Base-by-base conservation (phyloP, 1,284 basidiomycete genomes). In the Cryptococcus sp. region DNA sequence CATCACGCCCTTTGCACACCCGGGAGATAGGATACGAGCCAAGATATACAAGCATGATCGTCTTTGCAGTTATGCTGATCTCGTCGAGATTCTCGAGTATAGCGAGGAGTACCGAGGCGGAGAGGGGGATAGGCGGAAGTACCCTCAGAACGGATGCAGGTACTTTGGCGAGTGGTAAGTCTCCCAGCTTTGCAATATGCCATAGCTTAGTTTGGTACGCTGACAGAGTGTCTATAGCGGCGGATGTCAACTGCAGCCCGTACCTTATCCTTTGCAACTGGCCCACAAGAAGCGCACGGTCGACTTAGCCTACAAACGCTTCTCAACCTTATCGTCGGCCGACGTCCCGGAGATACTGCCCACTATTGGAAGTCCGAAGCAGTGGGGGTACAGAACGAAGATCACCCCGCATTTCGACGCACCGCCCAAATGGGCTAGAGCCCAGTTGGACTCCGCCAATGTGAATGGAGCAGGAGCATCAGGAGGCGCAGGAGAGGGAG, bases 381-480 rank as follows among this genome's bases (percentile, higher is more conserved):
- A 95, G 65, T 97, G 95, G 78, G 85, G 84, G 47, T 99, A 99
- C 76, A 87, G 95, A 22, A 99, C 96, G 0, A 99, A 99, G 80
- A 88, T 99, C 49, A 98, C 95, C 0, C 95, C 95, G 0, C 95
- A 99, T 76, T 99, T 98, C 68, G 90, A 96, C 47, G 84, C 88
- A 0, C 87, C 91, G 1, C 85, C 86, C 0, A 88, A 85, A 59
- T 66, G 64, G 66, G 64, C 54, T 16, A 60, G 56, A 50, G 63
- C 45, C 49, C 61, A 52, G 41, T 51, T 48, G 44, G 60, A 46
- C 35, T 53, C 48, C 50, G 52, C 44, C 15, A 49, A 25, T 16
- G 53, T 22, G 25, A 53, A 66, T 10, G 38, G 62, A 72, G 44
- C 65, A 70, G 2, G 67, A 76, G 38, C 69, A 69, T 54, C 59